Percentiles rank a stretch among this genome's conserved stretches.
Conservation (phyloP, 768 basidiomycete genomes). For the Tulasnella sp. region DNA sequence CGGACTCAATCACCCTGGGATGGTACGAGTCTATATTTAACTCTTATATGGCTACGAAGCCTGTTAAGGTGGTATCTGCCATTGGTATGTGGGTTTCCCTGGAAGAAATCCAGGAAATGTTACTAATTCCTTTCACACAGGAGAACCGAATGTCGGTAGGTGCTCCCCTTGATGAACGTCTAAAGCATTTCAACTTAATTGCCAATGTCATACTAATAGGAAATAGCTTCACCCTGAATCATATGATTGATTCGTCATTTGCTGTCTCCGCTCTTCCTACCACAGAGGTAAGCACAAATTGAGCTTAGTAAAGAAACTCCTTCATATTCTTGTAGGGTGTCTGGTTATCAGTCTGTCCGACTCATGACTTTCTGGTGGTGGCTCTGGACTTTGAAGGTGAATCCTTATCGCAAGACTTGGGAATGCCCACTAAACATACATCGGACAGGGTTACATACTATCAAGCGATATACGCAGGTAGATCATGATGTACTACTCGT, state of each 20-base stretch:
- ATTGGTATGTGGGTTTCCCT: slow-evolving; percentile 31
- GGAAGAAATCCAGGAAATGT: neutral
- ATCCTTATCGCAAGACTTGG: neutral
- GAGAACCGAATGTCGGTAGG: slow-evolving; percentile 14
- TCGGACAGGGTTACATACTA: slow-evolving; percentile 52
- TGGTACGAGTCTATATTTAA: slow-evolving; percentile 54
- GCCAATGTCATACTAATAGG: slow-evolving; percentile 30
- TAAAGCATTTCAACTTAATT: neutral
- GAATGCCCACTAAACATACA: neutral
- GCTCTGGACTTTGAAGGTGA: slow-evolving; percentile 51
- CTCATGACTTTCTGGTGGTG: slow-evolving; percentile 39
- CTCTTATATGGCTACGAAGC: slow-evolving; percentile 50
- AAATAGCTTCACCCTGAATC: slow-evolving; percentile 46
- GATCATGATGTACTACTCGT: slow-evolving; percentile 50
- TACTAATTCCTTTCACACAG: neutral
- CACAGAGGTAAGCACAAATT: neutral
- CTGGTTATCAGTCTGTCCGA: slow-evolving; percentile 55
- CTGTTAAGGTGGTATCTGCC: slow-evolving; percentile 49
- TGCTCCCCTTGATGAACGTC: neutral
- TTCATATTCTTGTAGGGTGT: slow-evolving; percentile 34
- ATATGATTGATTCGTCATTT: slow-evolving; percentile 49
- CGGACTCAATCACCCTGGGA: slow-evolving; percentile 33
- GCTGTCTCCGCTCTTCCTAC: slow-evolving; percentile 34
- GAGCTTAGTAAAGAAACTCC: neutral
- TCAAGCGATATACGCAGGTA: slow-evolving; percentile 49